These are phyloP conservation scores for Penicillium capsulatum DNA, from an alignment of 2,329 filamentous ascomycete genomes.

Conservation along the genomic window DNA sequence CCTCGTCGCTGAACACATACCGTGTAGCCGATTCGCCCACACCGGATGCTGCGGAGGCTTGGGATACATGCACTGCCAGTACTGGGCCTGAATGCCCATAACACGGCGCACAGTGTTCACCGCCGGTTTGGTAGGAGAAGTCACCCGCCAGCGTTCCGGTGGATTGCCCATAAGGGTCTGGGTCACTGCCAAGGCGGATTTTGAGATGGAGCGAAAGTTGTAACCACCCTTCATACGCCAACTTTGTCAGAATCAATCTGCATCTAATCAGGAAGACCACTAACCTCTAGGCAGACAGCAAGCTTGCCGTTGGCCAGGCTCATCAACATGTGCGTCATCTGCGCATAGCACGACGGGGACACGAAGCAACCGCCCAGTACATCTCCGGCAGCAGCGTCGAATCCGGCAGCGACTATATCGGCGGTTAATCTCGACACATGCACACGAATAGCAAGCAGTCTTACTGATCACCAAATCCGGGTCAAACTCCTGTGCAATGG, in stretches of 20 bases:
- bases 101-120: conserved; percentile 56
- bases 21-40: conserved; percentile 59
- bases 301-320: conserved; percentile 84
- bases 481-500: conserved; percentile 86
- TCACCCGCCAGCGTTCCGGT: conserved; percentile 57
- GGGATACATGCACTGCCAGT: conserved; percentile 85
- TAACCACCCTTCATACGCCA: conserved; percentile 65
- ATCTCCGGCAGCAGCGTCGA: conserved; percentile 92
- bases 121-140: conserved; percentile 49
- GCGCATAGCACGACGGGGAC: conserved; percentile 83
- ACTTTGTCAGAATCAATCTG: background rate
- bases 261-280: background rate
- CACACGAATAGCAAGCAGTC: conserved; percentile 13
- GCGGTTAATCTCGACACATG: conserved; percentile 4
- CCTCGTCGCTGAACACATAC: conserved; percentile 26
- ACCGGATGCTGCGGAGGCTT: conserved; percentile 40
- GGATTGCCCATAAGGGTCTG: conserved; percentile 93
- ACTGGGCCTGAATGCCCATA: conserved; percentile 57
- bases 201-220: conserved; percentile 86
- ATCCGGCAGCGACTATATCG: conserved; percentile 73
- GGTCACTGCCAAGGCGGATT: conserved; percentile 86
- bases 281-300: conserved; percentile 77
- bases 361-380: conserved; percentile 91
- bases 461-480: conserved; percentile 80
- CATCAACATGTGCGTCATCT: conserved; percentile 99